Percentiles rank a stretch among this genome's conserved stretches.
Conservation (phyloP, 2,329 filamentous ascomycete species). For the Aspergillus sp. region DNA sequence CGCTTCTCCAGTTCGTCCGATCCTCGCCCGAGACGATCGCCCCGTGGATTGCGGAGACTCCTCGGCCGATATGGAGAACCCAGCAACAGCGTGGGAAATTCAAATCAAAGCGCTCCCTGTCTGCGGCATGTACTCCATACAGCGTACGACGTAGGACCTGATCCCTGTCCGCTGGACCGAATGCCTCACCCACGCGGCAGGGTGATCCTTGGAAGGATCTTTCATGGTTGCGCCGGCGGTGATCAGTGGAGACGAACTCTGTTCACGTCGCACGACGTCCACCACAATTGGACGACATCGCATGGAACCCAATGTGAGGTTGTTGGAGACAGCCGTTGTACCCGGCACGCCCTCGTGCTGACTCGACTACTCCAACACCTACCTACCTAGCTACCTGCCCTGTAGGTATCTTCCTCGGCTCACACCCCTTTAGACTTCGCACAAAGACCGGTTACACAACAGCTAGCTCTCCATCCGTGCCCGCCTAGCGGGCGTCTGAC, state of each 20-base stretch:
- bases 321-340: neutral
- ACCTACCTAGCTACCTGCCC: too few relatives aligned
- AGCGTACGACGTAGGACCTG: neutral
- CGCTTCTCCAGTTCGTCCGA: neutral
- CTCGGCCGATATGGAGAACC: neutral
- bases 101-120: neutral
- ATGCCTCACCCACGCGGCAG: neutral
- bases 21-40: neutral
- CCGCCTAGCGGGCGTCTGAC: too few relatives aligned
- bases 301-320: neutral
- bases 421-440: too few relatives aligned
- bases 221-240: neutral
- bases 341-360: too few relatives aligned
- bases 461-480: too few relatives aligned
- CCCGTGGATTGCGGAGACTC: neutral
- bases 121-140: neutral
- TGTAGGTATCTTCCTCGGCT: too few relatives aligned
- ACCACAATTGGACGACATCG: neutral
- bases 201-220: neutral
- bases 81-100: neutral
- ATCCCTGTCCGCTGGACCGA: neutral
- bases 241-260: neutral
- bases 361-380: too few relatives aligned
- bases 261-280: neutral
- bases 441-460: too few relatives aligned